Evolutionary conservation across 805 yeast species (phyloP), one percentile per base, ranked within the genome.

Genomic region (Candida pini): DNA sequence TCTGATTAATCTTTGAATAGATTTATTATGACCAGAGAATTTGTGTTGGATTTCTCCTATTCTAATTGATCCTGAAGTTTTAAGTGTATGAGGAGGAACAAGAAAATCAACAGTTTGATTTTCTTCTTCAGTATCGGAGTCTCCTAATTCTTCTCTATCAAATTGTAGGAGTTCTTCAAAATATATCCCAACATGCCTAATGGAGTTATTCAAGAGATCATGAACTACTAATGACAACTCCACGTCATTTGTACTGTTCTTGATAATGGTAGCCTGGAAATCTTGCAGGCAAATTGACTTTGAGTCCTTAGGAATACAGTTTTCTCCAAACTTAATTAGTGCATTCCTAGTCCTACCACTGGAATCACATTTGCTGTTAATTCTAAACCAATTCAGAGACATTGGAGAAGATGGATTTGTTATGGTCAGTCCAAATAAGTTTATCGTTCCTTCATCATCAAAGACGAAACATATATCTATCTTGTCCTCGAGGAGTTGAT

Each of bases 21-120:
- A 84, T 51, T 88, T 88, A 36, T 76, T 72, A 52, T 88, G 96
- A 1, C 97, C 97, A 2, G 94, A 86, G 35, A 81, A 73, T 45
- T 81, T 78, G 42, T 78, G 69, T 17, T 66, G 61, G 8, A 78
- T 44, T 5, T 41, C 42, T 5, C 64, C 66, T 9, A 62, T 44
- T 9, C 21, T 17, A n/a, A 36, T 16, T 13, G 8, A 25, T 21
- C 5, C 20, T 9, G 9, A 34, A 23, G 16, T 26, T 18, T 18
- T 27, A 10, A 28, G 13, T n/a, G n/a, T n/a, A n/a, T n/a, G n/a
- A 12, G 22, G 14, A 16, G 35, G 31, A 18, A 28, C 14, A 7
- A 22, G 25, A 12, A 22, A 7, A 7, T 13, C 25, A 4, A 12
- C 25, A 18, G 30, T 16, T 9, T 16, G 13, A 9, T 17, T 14